Evolutionary conservation across 148 eudicot genomes (phyloP), one percentile per base, ranked within the genome.

Genomic region (Persicaria maculosa): DNA sequence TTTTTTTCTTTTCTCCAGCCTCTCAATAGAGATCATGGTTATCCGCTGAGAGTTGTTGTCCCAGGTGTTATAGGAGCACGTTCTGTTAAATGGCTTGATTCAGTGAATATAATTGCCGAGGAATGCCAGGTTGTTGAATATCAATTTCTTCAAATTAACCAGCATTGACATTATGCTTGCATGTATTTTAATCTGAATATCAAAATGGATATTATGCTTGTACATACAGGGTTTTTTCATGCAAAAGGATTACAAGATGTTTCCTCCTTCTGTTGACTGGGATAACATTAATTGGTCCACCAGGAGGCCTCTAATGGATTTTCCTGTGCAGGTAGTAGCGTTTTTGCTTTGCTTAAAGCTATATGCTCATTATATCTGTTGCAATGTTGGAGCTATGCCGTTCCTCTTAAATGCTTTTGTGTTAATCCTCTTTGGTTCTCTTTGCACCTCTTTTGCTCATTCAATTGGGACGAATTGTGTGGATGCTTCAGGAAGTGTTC

Each of bases 11-110:
- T 74, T 20, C 61, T 52, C 20, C 79, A 94, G 98, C 62, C 92
- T 79, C 85, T 94, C 45, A 92, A 87, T 81, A 91, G 98, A 86
- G 98, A 94, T 86, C 98, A 94, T 79, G 98, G 97, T 19, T 94
- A 90, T 82, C 98, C 98, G 61, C 65, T 94, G 82, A 93, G 98
- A 61, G 93, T 87, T 12, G 74, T 94, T 57, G 98, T 94, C 79
- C 98, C 98, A 0, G 98, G 98, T 79, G 88, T 94, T 75, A 94
- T 94, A 71, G 98, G 98, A 82, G 98, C 98, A 44, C 98, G 97
- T 77, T 94, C 98, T 77, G 97, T 94, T 22, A 94, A 91, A 82
- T 94, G 98, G 98, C 82, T 94, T 47, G 93, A 94, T 79, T 91
- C 88, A 47, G 85, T 94, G 76, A 88, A 80, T 81, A 88, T 94